phyloP scores from a whole-genome alignment of 257 asterid species.

The Plectranthus barbatus region DNA sequence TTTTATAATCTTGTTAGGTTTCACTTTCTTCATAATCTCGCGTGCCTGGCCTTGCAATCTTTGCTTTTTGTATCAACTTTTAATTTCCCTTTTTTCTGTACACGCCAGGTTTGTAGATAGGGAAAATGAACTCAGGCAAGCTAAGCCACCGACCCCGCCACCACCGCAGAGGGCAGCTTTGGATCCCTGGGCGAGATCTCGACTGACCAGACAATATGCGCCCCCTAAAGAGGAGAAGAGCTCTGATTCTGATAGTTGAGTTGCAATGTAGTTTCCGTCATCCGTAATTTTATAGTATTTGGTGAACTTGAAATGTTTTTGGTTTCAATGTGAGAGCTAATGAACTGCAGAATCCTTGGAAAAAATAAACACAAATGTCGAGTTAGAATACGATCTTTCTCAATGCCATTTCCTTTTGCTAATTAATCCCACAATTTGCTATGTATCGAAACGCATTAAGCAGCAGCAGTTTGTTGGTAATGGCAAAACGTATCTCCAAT shows the following conservation, averaged over 20 bases:
- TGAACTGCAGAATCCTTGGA: neutral
- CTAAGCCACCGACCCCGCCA: constrained; percentile 73
- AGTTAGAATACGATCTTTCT: neutral
- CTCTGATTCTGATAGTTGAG: constrained; percentile 37
- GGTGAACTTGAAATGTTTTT: neutral
- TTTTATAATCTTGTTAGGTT: neutral
- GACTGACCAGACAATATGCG: constrained; percentile 73
- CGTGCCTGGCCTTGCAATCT: neutral
- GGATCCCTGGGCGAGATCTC: constrained; percentile 97
- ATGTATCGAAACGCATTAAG: too few species aligned
- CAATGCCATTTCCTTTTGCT: neutral
- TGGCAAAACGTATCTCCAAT: too few species aligned
- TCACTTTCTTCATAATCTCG: neutral
- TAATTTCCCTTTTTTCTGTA: neutral
- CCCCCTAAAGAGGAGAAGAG: constrained; percentile 75
- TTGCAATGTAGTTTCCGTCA: neutral
- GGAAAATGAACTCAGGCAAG: constrained; percentile 84
- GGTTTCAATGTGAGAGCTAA: neutral
- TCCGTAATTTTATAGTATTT: too few species aligned
- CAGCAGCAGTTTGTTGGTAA: too few species aligned
- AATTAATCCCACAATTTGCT: too few species aligned
- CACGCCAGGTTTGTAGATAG: constrained; percentile 77
- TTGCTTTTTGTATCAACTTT: neutral
- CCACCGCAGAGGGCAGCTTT: constrained; percentile 59
- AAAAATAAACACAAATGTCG: neutral